Percentiles rank a stretch among this genome's conserved stretches.
Conservation (phyloP, 768 basidiomycete genomes). For the Tulasnella sp. region DNA sequence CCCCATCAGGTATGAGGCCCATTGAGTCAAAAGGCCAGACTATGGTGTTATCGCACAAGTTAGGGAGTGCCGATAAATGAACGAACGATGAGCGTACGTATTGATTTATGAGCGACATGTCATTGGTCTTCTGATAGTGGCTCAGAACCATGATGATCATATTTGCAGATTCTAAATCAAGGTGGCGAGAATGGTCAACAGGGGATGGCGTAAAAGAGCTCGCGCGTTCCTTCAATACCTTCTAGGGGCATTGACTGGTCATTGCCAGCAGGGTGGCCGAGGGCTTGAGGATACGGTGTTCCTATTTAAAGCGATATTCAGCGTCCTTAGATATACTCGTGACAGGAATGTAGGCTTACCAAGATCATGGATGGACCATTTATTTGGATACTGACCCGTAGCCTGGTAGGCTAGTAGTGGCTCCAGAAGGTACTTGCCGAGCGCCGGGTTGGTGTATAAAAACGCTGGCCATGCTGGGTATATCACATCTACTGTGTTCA, state of each 20-base stretch:
- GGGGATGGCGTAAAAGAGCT: too few relatives aligned
- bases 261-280: constrained; percentile 22
- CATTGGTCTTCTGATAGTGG: not conserved
- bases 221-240: not conserved
- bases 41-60: too few relatives aligned
- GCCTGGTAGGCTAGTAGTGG: constrained; percentile 26
- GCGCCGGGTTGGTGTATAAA: constrained; percentile 20
- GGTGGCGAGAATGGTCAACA: not conserved
- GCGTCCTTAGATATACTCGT: too few relatives aligned
- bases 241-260: constrained; percentile 17
- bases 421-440: constrained; percentile 23
- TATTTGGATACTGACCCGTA: constrained; percentile 17
- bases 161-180: constrained; percentile 18
- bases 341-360: constrained; percentile 16
- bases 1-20: constrained; percentile 16
- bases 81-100: too few relatives aligned
- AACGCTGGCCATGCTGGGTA: constrained; percentile 21
- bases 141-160: constrained; percentile 20
- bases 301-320: not conserved
- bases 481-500: constrained; percentile 22
- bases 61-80: not conserved
- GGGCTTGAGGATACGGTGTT: constrained; percentile 26
- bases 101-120: constrained; percentile 3
- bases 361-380: constrained; percentile 26
- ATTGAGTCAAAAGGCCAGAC: constrained; percentile 16